A percentile compares a stretch with the other conserved stretches of the same genome.
phyloP scores from a whole-genome alignment of 805 yeast species.

The Spathaspora girioi region DNA sequence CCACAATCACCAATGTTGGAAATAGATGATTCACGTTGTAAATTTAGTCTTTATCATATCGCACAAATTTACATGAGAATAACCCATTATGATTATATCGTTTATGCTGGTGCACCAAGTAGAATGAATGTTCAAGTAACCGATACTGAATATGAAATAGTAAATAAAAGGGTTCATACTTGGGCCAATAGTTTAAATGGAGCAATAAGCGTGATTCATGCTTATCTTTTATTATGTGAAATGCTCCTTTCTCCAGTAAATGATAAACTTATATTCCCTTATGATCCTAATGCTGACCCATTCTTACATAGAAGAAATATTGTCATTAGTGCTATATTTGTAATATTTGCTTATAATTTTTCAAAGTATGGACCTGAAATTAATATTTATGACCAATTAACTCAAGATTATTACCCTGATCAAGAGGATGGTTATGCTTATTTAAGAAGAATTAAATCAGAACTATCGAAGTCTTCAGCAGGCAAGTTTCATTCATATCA shows the following conservation, averaged over 20 bases:
- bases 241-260: constrained; percentile 57
- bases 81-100: constrained; percentile 26
- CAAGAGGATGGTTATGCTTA: constrained; percentile 50
- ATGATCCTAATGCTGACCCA: constrained; percentile 51
- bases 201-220: constrained; percentile 54
- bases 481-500: constrained; percentile 13
- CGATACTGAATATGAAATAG: constrained; percentile 45
- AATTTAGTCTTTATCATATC: constrained; percentile 23
- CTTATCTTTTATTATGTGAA: constrained; percentile 59
- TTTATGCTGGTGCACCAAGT: constrained; percentile 29
- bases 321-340: constrained; percentile 38
- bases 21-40: constrained; percentile 20
- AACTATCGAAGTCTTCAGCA: constrained; percentile 31
- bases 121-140: constrained; percentile 55
- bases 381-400: constrained; percentile 19
- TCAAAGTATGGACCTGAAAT: constrained; percentile 46
- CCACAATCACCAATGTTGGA: constrained; percentile 15
- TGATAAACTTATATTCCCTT: constrained; percentile 40
- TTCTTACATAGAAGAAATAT: constrained; percentile 36
- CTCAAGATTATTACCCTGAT: constrained; percentile 20
- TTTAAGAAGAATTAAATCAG: constrained; percentile 45
- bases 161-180: constrained; percentile 45
- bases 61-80: constrained; percentile 25
- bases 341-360: constrained; percentile 53
- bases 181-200: constrained; percentile 52